Percentiles rank a stretch among this genome's conserved stretches.
phyloP scores from a whole-genome alignment of 768 basidiomycete genomes.

The Glaciozyma antarctica region DNA sequence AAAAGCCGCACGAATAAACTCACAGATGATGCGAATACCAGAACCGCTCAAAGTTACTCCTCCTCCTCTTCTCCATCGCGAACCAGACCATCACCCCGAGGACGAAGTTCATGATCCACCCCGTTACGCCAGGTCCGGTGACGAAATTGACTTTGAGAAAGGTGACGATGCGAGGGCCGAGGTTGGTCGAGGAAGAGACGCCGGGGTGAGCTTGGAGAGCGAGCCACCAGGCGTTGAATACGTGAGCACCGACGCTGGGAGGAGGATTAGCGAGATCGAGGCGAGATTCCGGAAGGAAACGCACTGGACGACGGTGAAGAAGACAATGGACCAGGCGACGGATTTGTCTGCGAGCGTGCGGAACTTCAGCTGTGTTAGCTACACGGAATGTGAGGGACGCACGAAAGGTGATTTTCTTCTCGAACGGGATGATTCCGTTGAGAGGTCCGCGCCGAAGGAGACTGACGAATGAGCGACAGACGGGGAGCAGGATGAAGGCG shows the following conservation, averaged over 20 bases:
- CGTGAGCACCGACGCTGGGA: conserved; percentile 17
- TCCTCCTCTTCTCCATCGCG: conserved; percentile 62
- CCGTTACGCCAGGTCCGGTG: conserved; percentile 45
- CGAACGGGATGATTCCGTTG: conserved; percentile 79
- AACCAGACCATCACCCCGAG: conserved; percentile 76
- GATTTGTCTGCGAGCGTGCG: conserved; percentile 51
- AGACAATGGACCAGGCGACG: conserved; percentile 80
- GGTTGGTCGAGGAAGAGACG: conserved; percentile 51
- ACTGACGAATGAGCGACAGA: conserved; percentile 92
- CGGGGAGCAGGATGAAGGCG: conserved; percentile 84
- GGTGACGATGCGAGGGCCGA: conserved; percentile 52
- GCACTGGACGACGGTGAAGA: conserved; percentile 65
- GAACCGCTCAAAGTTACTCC: conserved; percentile 62
- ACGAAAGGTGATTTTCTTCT: conserved; percentile 52
- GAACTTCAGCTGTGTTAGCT: conserved; percentile 9
- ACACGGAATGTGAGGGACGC: neutral
- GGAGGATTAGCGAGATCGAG: neutral
- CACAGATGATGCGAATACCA: conserved; percentile 45
- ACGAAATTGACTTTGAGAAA: conserved; percentile 69
- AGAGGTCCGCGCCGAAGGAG: conserved; percentile 74
- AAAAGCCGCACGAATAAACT: neutral
- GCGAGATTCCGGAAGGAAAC: conserved; percentile 52
- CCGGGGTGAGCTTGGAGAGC: neutral
- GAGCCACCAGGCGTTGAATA: conserved; percentile 57
- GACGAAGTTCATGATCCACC: conserved; percentile 44